These are phyloP conservation scores for Elongisporangium undulatum DNA, from an alignment of 352 stramenopile genomes.

Conservation along the genomic window DNA sequence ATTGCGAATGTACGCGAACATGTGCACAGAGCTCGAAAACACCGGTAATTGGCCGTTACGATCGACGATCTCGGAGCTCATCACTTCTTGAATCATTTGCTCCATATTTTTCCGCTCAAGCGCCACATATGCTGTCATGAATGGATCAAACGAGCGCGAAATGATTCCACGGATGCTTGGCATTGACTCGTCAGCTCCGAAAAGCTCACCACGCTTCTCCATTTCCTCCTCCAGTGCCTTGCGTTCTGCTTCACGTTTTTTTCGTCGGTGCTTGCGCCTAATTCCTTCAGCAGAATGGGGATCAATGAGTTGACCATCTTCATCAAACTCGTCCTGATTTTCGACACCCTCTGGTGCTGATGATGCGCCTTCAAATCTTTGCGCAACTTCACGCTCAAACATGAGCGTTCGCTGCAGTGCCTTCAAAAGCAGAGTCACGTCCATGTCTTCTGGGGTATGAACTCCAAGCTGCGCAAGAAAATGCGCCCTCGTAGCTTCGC, in stretches of 20 bases:
- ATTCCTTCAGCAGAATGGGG: slow-evolving; percentile 68
- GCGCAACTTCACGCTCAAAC: slow-evolving; percentile 72
- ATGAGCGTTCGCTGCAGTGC: slow-evolving; percentile 69
- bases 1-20: slow-evolving; percentile 99
- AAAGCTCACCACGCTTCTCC: slow-evolving; percentile 46
- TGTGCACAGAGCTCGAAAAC: slow-evolving; percentile 96
- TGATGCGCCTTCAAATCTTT: slow-evolving; percentile 56
- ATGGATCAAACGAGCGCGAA: slow-evolving; percentile 95
- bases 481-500: slow-evolving; percentile 78
- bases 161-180: slow-evolving; percentile 81
- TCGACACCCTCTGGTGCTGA: slow-evolving; percentile 28
- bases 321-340: slow-evolving; percentile 60
- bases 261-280: slow-evolving; percentile 63
- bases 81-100: slow-evolving; percentile 88
- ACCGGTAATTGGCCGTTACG: slow-evolving; percentile 93
- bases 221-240: slow-evolving; percentile 65
- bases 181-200: slow-evolving; percentile 38
- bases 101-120: slow-evolving; percentile 96
- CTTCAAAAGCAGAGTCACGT: slow-evolving; percentile 69
- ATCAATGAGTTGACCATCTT: slow-evolving; percentile 71
- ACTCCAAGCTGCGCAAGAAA: slow-evolving; percentile 61
- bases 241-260: slow-evolving; percentile 69
- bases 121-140: slow-evolving; percentile 96
- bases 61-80: slow-evolving; percentile 93
- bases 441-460: slow-evolving; percentile 67